A percentile compares a stretch with the other conserved stretches of the same genome.
Conservation (phyloP, 371 early-diverging fungal species). For the Conidiobolus incongruus region DNA sequence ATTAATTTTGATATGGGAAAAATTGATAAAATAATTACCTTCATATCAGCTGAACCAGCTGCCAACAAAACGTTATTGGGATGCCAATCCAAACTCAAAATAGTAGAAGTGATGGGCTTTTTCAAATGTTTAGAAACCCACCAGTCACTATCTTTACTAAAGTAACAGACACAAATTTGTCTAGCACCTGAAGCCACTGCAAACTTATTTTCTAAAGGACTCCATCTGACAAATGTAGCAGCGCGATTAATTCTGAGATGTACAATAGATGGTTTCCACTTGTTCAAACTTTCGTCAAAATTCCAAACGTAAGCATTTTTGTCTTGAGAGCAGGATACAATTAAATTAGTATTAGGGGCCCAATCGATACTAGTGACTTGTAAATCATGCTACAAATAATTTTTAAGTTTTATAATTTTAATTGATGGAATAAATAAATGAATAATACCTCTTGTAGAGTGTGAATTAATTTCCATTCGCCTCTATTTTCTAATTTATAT, state of each 20-base stretch:
- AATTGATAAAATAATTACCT: slow-evolving; percentile 19
- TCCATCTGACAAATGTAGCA: slow-evolving; percentile 88
- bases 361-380: slow-evolving; percentile 89
- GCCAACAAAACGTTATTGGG: slow-evolving; percentile 86
- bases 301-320: slow-evolving; percentile 97
- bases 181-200: slow-evolving; percentile 88
- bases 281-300: slow-evolving; percentile 22
- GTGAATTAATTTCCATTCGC: slow-evolving; percentile 31
- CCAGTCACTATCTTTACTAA: slow-evolving; percentile 90
- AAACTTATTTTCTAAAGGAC: slow-evolving; percentile 92
- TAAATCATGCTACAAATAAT: slow-evolving; percentile 63
- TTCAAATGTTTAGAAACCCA: slow-evolving; percentile 87
- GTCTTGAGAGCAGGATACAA: slow-evolving; percentile 94
- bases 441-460: too few relatives aligned
- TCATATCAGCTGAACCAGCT: slow-evolving; percentile 88
- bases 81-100: slow-evolving; percentile 86
- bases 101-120: slow-evolving; percentile 82
- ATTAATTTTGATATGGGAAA: background rate
- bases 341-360: slow-evolving; percentile 85
- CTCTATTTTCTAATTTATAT: slow-evolving; percentile 31
- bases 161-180: slow-evolving; percentile 82
- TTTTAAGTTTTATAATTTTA: too few relatives aligned
- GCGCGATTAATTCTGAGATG: slow-evolving; percentile 88
- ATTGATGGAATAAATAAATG: background rate
- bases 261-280: slow-evolving; percentile 88